phyloP scores from a whole-genome alignment of 805 yeast species.

The Wickerhamomyces xylosicus region DNA sequence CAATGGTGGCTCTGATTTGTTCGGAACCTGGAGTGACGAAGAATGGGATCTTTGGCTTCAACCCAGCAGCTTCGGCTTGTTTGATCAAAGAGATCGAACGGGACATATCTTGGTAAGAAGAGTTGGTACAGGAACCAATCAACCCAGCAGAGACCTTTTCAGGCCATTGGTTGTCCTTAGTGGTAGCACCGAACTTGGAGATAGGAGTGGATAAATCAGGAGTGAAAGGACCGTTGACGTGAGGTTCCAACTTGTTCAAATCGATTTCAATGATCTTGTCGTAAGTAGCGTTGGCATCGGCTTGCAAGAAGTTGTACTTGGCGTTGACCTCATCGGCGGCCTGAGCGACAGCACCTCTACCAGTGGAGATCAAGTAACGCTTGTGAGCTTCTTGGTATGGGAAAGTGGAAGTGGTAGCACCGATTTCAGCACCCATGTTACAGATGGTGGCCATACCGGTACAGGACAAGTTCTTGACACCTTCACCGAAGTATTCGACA shows the following conservation, averaged over 20 bases:
- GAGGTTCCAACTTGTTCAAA: constrained; percentile 84
- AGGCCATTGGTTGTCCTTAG: constrained; percentile 87
- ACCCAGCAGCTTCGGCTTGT: constrained; percentile 88
- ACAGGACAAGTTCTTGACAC: constrained; percentile 85
- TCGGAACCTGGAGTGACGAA: constrained; percentile 98
- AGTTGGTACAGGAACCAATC: constrained; percentile 98
- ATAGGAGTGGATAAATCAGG: constrained; percentile 97
- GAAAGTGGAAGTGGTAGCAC: constrained; percentile 97
- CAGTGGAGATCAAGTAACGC: constrained; percentile 80
- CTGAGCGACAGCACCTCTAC: constrained; percentile 74
- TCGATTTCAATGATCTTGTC: constrained; percentile 90
- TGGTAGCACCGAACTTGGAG: constrained; percentile 75
- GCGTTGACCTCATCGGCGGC: constrained; percentile 55
- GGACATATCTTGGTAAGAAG: constrained; percentile 97
- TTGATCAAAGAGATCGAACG: constrained; percentile 88
- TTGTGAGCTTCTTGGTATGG: constrained; percentile 89
- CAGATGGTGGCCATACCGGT: constrained; percentile 99
- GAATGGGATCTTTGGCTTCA: constrained; percentile 84
- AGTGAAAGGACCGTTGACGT: constrained; percentile 96
- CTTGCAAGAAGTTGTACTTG: constrained; percentile 54
- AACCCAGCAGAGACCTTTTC: constrained; percentile 85
- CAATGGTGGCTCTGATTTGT: constrained; percentile 97
- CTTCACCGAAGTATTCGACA: constrained; percentile 94
- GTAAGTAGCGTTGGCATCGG: constrained; percentile 89
- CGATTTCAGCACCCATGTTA: constrained; percentile 99